Conservation (phyloP, 305 asterid species). For the Stenogyne calaminthoides region DNA sequence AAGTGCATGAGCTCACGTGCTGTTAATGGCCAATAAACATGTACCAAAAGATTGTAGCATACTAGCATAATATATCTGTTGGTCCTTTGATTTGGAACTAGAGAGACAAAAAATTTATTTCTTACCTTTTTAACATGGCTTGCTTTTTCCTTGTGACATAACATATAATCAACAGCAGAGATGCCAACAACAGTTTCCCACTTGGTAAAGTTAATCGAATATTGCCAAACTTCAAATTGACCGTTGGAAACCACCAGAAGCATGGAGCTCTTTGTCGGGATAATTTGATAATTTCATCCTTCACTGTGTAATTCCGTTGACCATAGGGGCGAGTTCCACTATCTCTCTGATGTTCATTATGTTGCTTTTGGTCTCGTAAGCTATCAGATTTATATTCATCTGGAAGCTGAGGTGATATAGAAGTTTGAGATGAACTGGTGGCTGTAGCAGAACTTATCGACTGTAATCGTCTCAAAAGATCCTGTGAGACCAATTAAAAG, state of each 20-base stretch:
- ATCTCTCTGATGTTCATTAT: constrained; percentile 38
- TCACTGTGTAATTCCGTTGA: constrained; percentile 41
- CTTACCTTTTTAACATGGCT: constrained; percentile 66
- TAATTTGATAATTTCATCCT: constrained; percentile 58
- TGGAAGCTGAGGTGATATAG: constrained; percentile 40
- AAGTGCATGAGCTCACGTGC: neutral
- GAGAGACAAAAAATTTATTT: constrained; percentile 7
- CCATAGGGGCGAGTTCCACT: constrained; percentile 32
- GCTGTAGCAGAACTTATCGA: constrained; percentile 52
- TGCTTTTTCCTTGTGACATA: constrained; percentile 61
- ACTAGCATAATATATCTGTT: neutral
- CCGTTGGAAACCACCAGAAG: constrained; percentile 68
- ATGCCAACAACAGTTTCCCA: constrained; percentile 60
- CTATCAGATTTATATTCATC: constrained; percentile 40
- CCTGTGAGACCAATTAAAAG: constrained; percentile 47
- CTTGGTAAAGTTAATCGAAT: constrained; percentile 52
- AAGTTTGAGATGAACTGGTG: constrained; percentile 52
- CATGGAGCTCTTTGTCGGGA: constrained; percentile 50
- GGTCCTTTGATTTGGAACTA: neutral
- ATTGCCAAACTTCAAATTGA: constrained; percentile 64
- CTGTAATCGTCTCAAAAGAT: constrained; percentile 69
- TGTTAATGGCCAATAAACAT: neutral
- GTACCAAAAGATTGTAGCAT: neutral
- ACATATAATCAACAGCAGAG: constrained; percentile 49
- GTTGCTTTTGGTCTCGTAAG: constrained; percentile 36